Evolutionary conservation across 2,329 filamentous ascomycete species (phyloP), one percentile per base, ranked within the genome.

Genomic region (Hypoxylon sp.): DNA sequence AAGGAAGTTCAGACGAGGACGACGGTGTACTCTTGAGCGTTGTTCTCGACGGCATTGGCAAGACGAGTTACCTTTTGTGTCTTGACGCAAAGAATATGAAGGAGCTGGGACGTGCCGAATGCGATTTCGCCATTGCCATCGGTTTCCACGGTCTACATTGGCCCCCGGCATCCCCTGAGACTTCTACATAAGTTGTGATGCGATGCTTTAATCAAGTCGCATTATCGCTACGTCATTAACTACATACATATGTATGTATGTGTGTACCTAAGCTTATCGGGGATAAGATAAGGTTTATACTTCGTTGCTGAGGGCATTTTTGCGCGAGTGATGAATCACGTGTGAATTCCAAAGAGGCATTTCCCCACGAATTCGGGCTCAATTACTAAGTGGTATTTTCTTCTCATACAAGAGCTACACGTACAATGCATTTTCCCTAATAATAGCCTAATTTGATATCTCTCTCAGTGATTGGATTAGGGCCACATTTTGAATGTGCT

Each of bases 21-120:
- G 74, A 77, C 31, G 76, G 76, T 3, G 73, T 76, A 14, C 70
- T 78, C 5, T 55, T 78, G n/a, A 77, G 78, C 62, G 85, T 93
- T 0, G 86, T 93, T 3, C 81, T 93, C 1, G 88, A 93, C 74
- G 89, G 90, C 0, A 74, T 78, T n/a, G 80, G 79, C 5, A 82
- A 83, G 68, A 86, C 70, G 67, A 92, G 90, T 70, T 93, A 92
- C 76, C 78, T 94, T 54, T 73, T 93, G 44, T 90, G 88, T 63
- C 76, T 93, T 33, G 84, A 91, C 74, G 90, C 90, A 3, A 84
- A 75, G 76, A 87, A 85, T 3, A 85, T 93, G 85, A 79, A 77
- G 66, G 91, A 93, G 81, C 42, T 88, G 51, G 91, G 90, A 0
- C 84, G 89, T 47, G 91, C 91, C 3, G 87, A 90, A 71, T 84